Conservation (phyloP, 805 yeast genomes). For the Metschnikowia dekortorum region DNA sequence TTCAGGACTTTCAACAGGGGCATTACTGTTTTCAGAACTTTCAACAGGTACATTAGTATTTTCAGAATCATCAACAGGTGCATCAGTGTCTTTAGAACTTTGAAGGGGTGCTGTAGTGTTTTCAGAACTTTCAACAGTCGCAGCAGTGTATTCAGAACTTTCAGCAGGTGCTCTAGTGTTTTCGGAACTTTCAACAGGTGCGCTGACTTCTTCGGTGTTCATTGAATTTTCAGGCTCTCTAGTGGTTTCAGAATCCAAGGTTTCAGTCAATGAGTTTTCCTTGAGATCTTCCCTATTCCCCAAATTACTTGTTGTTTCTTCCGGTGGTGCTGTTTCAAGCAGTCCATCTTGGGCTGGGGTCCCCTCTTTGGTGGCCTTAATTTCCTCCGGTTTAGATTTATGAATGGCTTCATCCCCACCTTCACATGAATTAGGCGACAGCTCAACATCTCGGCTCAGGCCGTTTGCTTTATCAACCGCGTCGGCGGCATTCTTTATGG, state of each 20-base stretch:
- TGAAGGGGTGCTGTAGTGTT: neutral
- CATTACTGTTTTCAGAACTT: neutral
- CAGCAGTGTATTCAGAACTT: neutral
- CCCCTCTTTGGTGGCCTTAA: neutral
- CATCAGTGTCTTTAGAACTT: neutral
- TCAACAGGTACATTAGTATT: neutral
- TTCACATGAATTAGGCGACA: neutral
- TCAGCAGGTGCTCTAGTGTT: neutral
- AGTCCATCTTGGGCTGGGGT: neutral
- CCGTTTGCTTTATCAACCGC: neutral
- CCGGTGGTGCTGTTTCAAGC: neutral
- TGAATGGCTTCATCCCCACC: neutral
- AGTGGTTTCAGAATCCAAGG: neutral
- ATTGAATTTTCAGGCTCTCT: neutral
- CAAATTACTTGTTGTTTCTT: neutral
- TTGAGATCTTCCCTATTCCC: neutral
- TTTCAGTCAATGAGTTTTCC: neutral
- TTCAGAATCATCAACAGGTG: neutral
- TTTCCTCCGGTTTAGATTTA: neutral
- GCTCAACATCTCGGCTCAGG: neutral
- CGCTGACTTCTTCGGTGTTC: neutral
- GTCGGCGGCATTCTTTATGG: neutral
- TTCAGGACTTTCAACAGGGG: neutral
- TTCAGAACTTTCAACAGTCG: neutral
- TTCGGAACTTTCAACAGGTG: neutral